Evolutionary conservation across 1,284 basidiomycete genomes (phyloP), one percentile per base, ranked within the genome.

Genomic region (Fomitopsis schrenkii): DNA sequence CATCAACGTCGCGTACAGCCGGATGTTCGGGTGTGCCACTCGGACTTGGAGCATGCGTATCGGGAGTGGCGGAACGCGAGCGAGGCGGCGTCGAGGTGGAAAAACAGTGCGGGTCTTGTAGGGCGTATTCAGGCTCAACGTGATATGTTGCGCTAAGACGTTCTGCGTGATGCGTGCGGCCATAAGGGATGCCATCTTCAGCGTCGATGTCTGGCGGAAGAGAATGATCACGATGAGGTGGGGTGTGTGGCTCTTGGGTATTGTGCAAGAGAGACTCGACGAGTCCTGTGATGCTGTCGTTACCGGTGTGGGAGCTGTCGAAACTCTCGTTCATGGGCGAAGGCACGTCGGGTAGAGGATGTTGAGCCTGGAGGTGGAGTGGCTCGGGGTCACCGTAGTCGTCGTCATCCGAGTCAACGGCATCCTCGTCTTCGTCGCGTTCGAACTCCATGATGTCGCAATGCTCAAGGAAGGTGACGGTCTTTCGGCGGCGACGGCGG

Each of bases 381-480:
- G n/a, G 4, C 41, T 58, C 59, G 15, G 66, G 66, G 10, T 62
- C 63, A 40, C 64, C 76, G 35, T 81, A 78, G 22, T 75, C 76
- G 7, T 78, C 76, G 7, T 78, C 74, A 14, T 85, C 82, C 9
- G 81, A 79, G 48, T 84, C 86, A 35, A 76, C 72, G 28, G 67
- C 72, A 30, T 76, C 74, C 44, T 74, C 75, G 26, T 79, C 77
- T 9, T 85, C 84, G 48, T 88, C 85, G 17, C 80, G 76, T 62
- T 93, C 88, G 71, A 93, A 94, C 73, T 97, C 94, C 61, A 96
- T 79, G 30, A 97, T 93, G 66, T 97, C 93, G 65, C 93, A 93
- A 8, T 87, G 82, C 66, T 91, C 87, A 73, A 93, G 85, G 67
- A 94, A 97, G 0, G 89, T 94, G 54, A 97, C 95, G 0, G 89